Conservation (phyloP, 2,329 filamentous ascomycete genomes). For the Colletotrichum spinosum region DNA sequence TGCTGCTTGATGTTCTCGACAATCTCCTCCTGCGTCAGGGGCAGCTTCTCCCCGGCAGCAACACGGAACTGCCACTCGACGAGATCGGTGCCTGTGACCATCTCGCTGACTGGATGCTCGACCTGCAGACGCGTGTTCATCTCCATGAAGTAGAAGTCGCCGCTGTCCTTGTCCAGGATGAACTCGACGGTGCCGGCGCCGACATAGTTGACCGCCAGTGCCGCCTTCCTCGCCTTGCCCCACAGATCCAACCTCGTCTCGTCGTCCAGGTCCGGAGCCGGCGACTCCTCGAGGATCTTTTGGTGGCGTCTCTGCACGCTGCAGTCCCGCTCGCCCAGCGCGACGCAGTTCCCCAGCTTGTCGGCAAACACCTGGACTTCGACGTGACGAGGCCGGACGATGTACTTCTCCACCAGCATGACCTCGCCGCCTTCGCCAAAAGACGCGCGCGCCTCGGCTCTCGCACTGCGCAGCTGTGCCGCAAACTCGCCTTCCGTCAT, state of each 20-base stretch:
- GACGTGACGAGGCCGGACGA: constrained; percentile 82
- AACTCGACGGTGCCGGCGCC: constrained; percentile 92
- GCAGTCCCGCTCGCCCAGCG: constrained; percentile 90
- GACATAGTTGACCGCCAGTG: constrained; percentile 85
- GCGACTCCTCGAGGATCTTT: constrained; percentile 91
- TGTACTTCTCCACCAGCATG: constrained; percentile 87
- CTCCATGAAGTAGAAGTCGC: constrained; percentile 85
- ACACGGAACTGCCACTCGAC: constrained; percentile 96
- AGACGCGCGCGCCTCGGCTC: constrained; percentile 79
- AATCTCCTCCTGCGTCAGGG: constrained; percentile 71
- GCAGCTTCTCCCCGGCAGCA: constrained; percentile 67
- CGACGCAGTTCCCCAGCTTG: constrained; percentile 79
- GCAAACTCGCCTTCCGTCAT: constrained; percentile 75
- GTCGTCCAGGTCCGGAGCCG: constrained; percentile 75
- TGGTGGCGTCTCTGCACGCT: constrained; percentile 89
- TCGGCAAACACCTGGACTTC: constrained; percentile 94
- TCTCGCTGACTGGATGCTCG: constrained; percentile 90
- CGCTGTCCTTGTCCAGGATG: constrained; percentile 85
- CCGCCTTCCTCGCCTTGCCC: constrained; percentile 73
- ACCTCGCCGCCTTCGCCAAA: constrained; percentile 85
- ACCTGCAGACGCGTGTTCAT: constrained; percentile 93
- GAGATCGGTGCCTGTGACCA: constrained; percentile 77
- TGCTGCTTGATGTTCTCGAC: constrained; percentile 78
- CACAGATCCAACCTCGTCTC: constrained; percentile 71
- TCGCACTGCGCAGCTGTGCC: constrained; percentile 76